phyloP scores from a whole-genome alignment of 2,329 filamentous ascomycete genomes.

The Aspergillus neotritici region DNA sequence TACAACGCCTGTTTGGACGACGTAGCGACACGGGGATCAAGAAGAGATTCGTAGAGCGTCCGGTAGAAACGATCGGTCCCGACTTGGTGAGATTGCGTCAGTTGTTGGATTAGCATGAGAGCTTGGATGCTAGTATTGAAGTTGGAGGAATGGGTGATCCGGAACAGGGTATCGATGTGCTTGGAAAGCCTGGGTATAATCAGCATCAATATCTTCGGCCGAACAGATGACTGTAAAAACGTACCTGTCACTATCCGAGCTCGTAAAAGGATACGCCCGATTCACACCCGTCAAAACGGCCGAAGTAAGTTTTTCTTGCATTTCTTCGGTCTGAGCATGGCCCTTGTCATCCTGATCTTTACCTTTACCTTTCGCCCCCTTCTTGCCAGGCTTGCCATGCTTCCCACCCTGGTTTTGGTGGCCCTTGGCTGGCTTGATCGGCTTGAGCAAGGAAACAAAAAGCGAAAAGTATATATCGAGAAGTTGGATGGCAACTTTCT shows the following conservation, averaged over 20 bases:
- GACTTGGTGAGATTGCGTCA: conserved; percentile 73
- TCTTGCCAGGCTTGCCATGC: conserved; percentile 33
- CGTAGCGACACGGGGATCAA: conserved; percentile 79
- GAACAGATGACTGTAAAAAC: conserved; percentile 20
- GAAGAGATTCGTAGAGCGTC: conserved; percentile 87
- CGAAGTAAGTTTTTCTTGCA: conserved; percentile 85
- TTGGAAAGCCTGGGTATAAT: conserved; percentile 60
- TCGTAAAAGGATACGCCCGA: conserved; percentile 87
- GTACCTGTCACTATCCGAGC: conserved; percentile 68
- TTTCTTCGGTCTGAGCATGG: conserved; percentile 56
- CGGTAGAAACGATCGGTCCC: conserved; percentile 89
- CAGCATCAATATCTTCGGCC: conserved; percentile 15
- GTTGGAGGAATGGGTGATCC: conserved; percentile 93
- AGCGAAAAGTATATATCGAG: conserved; percentile 88
- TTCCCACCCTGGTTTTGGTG: conserved; percentile 23
- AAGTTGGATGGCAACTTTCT: conserved; percentile 70
- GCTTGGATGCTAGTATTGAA: conserved; percentile 98
- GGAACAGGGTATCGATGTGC: conserved; percentile 90
- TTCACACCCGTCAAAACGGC: conserved; percentile 92
- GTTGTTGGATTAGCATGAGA: conserved; percentile 87
- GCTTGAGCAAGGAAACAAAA: conserved; percentile 77
- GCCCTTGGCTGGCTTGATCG: conserved; percentile 37
- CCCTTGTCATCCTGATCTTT: conserved; percentile 37
- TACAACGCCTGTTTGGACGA: conserved; percentile 96
- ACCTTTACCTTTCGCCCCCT: conserved; percentile 41